Percentiles rank a stretch among this genome's conserved stretches.
Evolutionary conservation across 1,284 basidiomycete genomes (phyloP).

Genomic region (Trametes polyzona): DNA sequence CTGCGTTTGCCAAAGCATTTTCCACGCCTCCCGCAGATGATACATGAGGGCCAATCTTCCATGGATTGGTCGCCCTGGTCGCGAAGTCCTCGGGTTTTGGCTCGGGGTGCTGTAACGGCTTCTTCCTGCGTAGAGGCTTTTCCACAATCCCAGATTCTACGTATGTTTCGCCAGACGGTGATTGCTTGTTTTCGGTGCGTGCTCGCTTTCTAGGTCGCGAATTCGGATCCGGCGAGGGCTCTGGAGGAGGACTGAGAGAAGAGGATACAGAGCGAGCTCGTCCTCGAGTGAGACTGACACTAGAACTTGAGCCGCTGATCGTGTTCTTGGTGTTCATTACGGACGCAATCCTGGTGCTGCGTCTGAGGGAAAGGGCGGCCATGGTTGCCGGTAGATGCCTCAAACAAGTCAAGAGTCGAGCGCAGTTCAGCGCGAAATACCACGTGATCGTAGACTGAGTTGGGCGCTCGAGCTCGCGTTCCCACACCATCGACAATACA

Average conservation of each 20-base stretch:
- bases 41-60: conserved; percentile 85
- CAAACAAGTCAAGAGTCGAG: neutral
- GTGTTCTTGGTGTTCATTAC: too few species aligned
- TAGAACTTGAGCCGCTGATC: neutral
- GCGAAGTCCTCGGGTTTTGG: conserved; percentile 21
- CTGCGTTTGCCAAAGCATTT: conserved; percentile 73
- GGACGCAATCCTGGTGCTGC: conserved; percentile 29
- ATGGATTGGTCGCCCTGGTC: conserved; percentile 30
- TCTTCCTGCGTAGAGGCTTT: neutral
- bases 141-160: neutral
- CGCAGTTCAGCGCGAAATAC: neutral
- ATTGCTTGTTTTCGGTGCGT: neutral
- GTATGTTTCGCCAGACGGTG: neutral
- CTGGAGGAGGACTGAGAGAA: neutral
- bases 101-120: conserved; percentile 5
- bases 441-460: neutral
- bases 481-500: neutral
- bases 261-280: neutral
- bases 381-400: neutral
- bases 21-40: conserved; percentile 82
- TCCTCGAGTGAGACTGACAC: neutral
- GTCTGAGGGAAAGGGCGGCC: conserved; percentile 21
- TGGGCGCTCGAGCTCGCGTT: neutral
- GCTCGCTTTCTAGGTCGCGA: conserved; percentile 19
- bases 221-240: conserved; percentile 2